These are phyloP conservation scores for Suillus variegatus DNA, from an alignment of 768 basidiomycete species.

Conservation along the genomic window DNA sequence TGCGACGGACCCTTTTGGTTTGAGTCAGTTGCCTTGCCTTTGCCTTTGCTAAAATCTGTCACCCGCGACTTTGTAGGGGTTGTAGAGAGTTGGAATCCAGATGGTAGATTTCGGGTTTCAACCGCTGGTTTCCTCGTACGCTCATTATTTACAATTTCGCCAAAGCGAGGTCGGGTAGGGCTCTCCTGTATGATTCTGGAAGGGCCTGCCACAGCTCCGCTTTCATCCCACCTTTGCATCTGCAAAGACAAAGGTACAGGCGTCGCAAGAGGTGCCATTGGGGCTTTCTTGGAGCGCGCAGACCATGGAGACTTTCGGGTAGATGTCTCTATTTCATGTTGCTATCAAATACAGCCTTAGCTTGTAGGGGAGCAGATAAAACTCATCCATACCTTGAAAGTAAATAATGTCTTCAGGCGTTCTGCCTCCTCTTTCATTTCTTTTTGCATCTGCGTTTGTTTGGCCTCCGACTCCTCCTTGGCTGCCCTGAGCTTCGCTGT, in stretches of 20 bases:
- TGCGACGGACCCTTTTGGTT: neutral
- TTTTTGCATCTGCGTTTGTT: constrained; percentile 55
- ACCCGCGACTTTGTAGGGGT: constrained; percentile 16
- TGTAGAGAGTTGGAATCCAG: constrained; percentile 26
- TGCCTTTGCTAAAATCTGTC: constrained; percentile 17
- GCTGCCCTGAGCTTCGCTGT: constrained; percentile 56
- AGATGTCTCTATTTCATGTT: constrained; percentile 66
- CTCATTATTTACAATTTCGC: constrained; percentile 25
- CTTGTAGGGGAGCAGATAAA: constrained; percentile 8
- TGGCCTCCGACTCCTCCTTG: constrained; percentile 62
- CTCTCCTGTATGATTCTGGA: constrained; percentile 36
- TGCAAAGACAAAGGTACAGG: constrained; percentile 43
- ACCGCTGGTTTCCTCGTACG: constrained; percentile 18
- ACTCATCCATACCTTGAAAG: constrained; percentile 58
- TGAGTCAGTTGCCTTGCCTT: constrained; percentile 12
- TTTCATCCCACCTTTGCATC: constrained; percentile 37
- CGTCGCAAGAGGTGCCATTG: constrained; percentile 39
- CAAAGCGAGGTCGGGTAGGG: constrained; percentile 39
- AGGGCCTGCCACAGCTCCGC: constrained; percentile 24
- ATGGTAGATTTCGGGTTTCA: constrained; percentile 24
- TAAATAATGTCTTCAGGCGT: constrained; percentile 64
- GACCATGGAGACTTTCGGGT: constrained; percentile 50
- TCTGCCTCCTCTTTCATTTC: constrained; percentile 70
- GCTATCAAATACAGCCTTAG: constrained; percentile 40
- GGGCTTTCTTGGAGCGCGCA: constrained; percentile 42